These are phyloP conservation scores for Phytophthora syringae DNA, from an alignment of 352 stramenopile genomes.

Conservation along the genomic window DNA sequence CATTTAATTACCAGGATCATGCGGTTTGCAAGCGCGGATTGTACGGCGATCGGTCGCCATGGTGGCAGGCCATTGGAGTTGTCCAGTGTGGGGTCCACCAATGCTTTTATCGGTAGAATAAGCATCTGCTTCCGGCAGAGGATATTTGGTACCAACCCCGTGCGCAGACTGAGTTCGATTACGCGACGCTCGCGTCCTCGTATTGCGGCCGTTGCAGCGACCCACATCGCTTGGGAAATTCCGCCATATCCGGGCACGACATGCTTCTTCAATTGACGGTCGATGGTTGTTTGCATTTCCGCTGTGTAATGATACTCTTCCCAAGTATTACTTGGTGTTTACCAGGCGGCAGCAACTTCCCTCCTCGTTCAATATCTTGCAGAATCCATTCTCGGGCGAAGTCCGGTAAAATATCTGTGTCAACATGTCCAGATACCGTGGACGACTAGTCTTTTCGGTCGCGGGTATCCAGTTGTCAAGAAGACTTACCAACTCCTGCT, in stretches of 20 bases:
- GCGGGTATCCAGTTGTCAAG: background rate
- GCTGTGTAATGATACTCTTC: background rate
- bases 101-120: background rate
- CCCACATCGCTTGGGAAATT: too few species aligned
- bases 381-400: background rate
- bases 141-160: background rate
- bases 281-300: background rate
- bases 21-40: background rate
- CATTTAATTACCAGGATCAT: conserved; percentile 3
- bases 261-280: background rate
- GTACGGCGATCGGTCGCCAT: background rate
- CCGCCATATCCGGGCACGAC: too few species aligned
- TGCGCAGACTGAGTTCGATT: background rate
- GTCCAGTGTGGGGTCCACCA: background rate
- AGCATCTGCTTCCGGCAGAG: background rate
- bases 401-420: background rate
- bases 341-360: background rate
- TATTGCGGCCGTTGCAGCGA: background rate
- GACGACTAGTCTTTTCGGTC: background rate
- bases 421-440: background rate
- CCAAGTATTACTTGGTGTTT: background rate
- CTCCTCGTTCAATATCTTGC: background rate
- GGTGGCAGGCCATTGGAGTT: conserved; percentile 3
- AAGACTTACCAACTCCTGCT: background rate
- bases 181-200: background rate